These are phyloP conservation scores for Serendipita sp. DNA, from an alignment of 768 basidiomycete genomes.

Conservation along the genomic window DNA sequence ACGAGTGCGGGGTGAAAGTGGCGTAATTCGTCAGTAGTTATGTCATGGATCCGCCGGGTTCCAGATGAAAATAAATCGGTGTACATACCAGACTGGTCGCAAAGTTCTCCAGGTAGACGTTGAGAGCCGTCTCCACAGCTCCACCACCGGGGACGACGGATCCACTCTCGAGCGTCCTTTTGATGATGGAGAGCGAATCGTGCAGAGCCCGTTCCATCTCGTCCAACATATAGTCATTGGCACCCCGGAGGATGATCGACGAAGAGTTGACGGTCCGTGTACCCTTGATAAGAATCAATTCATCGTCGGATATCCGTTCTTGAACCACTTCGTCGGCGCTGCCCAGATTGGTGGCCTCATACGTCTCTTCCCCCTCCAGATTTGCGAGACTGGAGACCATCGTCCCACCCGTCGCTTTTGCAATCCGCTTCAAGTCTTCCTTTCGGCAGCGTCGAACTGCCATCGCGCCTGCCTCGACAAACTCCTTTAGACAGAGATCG, in stretches of 20 bases:
- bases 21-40: too few relatives aligned
- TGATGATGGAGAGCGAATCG: conserved; percentile 88
- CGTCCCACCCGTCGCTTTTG: conserved; percentile 91
- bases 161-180: conserved; percentile 92
- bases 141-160: conserved; percentile 93
- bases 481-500: conserved; percentile 94
- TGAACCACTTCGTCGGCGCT: conserved; percentile 90
- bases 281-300: conserved; percentile 92
- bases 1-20: too few relatives aligned
- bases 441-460: conserved; percentile 95
- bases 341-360: conserved; percentile 83
- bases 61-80: not conserved
- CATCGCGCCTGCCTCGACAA: conserved; percentile 97
- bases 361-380: conserved; percentile 94
- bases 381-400: conserved; percentile 87
- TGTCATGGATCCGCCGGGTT: not conserved
- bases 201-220: conserved; percentile 98
- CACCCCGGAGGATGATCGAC: conserved; percentile 86
- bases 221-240: conserved; percentile 98
- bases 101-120: conserved; percentile 97
- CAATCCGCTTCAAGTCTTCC: conserved; percentile 92
- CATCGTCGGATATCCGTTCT: conserved; percentile 96
- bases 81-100: conserved; percentile 80
- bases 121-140: conserved; percentile 90
- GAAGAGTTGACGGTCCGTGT: conserved; percentile 90